Base-by-base conservation (phyloP, 306 rosid species). In the Corylus americana region DNA sequence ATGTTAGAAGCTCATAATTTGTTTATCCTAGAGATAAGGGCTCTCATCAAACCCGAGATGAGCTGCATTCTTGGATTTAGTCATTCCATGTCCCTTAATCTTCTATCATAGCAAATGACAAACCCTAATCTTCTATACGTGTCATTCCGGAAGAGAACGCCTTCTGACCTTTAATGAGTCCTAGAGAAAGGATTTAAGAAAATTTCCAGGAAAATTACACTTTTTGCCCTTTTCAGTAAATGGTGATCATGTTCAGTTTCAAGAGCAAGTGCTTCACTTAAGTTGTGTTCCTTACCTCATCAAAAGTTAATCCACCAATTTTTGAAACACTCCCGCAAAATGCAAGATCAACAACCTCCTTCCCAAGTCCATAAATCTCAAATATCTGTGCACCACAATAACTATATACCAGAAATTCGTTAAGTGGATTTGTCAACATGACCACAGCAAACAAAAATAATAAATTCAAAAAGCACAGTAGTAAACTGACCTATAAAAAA, bases 331-430 rank as follows among this genome's bases (percentile, higher is more conserved):
- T 95, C 77, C 99, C 99, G 78, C 86, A 76, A 81, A 95, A 95
- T 79, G 97, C 92, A 76, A 89, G 85, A 87, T 95, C 96, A 73
- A 93, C 98, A 88, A 93, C 89, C 86, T 89, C 96, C 85, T 84
- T 84, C 70, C 99, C 99, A 45, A 95, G 74, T 80, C 99, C 99
- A 88, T 95, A 95, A 53, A 95, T 82, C 89, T 95, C 99, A 82
- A 95, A 95, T 80, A 95, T 93, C 85, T 95, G 99, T 75, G 99
- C 99, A 73, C 99, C 99, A 55, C 98, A 95, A 86, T 95, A 95
- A 86, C 99, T 95, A 75, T 31, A 67, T 25, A 83, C 82, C 77
- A 45, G 83, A 88, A 77, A 83, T 77, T 42, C 78, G 78, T 71
- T 71, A 82, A 87, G 79, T 51, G 22, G 39, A 82, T 64, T 82